A percentile compares a stretch with the other conserved stretches of the same genome.
These are phyloP conservation scores for Sordariomycetes sp. DNA, from an alignment of 2,329 filamentous ascomycete species.

Conservation along the genomic window DNA sequence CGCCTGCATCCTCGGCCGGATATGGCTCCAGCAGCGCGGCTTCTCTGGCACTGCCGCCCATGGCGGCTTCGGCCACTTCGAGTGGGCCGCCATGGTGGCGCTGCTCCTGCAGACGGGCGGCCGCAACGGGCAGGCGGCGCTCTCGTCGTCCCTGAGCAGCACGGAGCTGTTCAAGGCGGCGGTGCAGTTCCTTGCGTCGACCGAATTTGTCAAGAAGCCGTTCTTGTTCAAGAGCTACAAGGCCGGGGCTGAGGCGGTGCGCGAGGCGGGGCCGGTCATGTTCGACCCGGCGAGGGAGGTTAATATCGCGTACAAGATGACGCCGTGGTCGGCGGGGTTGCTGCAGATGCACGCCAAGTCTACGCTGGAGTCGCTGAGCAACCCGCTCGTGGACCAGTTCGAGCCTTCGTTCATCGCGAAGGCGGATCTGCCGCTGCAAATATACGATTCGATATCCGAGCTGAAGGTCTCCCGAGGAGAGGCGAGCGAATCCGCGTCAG, in stretches of 20 bases:
- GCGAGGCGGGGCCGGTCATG: constrained; percentile 52
- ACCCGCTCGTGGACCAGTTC: constrained; percentile 69
- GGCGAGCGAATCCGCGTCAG: not conserved
- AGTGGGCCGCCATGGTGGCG: constrained; percentile 76
- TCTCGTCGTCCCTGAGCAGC: constrained; percentile 75
- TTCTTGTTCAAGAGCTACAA: constrained; percentile 39
- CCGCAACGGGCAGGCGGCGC: constrained; percentile 55
- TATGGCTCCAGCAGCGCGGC: constrained; percentile 84
- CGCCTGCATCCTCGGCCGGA: constrained; percentile 73
- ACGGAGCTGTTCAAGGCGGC: constrained; percentile 92
- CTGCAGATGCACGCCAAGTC: constrained; percentile 65
- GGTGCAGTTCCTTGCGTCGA: constrained; percentile 73
- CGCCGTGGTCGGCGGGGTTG: constrained; percentile 65
- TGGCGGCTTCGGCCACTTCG: constrained; percentile 88
- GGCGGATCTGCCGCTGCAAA: constrained; percentile 40
- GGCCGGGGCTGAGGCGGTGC: constrained; percentile 24
- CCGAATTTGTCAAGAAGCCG: constrained; percentile 60
- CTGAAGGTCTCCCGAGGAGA: constrained; percentile 3
- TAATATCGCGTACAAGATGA: constrained; percentile 89
- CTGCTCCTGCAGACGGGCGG: constrained; percentile 71
- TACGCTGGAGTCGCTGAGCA: constrained; percentile 65
- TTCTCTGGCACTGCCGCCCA: constrained; percentile 57
- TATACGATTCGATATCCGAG: constrained; percentile 39
- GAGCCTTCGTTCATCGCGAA: constrained; percentile 70
- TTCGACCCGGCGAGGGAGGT: constrained; percentile 66